phyloP scores from a whole-genome alignment of 2,329 filamentous ascomycete species.

The Phaeomoniella chlamydospora region DNA sequence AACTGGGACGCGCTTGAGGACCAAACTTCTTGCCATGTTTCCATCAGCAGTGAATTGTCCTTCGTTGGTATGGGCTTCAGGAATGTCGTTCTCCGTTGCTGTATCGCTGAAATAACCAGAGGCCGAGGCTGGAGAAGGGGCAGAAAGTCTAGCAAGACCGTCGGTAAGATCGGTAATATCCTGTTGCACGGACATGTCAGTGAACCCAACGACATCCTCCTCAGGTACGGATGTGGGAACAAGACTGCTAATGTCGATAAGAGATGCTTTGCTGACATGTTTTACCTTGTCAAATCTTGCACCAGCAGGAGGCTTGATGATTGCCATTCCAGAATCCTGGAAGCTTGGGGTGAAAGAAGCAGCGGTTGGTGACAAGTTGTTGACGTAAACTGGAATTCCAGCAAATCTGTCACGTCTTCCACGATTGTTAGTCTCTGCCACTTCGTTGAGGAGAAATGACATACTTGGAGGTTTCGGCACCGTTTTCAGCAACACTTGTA shows the following conservation, averaged over 20 bases:
- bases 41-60: not conserved
- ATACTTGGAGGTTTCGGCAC: too few relatives aligned
- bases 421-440: too few relatives aligned
- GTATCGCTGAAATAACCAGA: not conserved
- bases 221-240: not conserved
- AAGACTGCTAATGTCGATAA: not conserved
- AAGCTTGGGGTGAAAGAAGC: conserved; percentile 8
- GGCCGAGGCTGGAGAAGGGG: not conserved
- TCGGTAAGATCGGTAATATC: not conserved
- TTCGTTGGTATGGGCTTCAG: not conserved
- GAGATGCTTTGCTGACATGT: not conserved
- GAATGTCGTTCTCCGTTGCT: not conserved
- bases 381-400: too few relatives aligned
- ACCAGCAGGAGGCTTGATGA: not conserved
- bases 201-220: not conserved
- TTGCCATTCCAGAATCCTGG: conserved; percentile 1
- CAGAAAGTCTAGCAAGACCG: not conserved
- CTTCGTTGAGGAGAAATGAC: too few relatives aligned
- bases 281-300: not conserved
- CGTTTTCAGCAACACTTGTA: too few relatives aligned
- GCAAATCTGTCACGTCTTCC: too few relatives aligned
- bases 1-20: not conserved
- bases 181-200: not conserved
- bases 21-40: not conserved
- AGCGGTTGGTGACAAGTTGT: conserved; percentile 10